phyloP scores from a whole-genome alignment of 2,329 filamentous ascomycete genomes.

The Aspergillus persii region DNA sequence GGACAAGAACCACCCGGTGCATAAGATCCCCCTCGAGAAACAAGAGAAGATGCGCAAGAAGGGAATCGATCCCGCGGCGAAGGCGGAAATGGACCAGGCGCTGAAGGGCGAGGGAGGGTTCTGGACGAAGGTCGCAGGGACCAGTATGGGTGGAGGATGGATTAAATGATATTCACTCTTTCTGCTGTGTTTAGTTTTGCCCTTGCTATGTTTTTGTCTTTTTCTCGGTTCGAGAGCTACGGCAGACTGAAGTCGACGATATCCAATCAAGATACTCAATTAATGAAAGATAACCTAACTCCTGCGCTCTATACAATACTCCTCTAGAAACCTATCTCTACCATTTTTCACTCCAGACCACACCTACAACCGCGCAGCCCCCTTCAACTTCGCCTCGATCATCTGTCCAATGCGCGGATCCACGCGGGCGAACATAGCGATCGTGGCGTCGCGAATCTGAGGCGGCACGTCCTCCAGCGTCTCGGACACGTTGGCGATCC shows the following conservation, averaged over 20 bases:
- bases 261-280: not conserved
- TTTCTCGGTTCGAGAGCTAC: too few relatives aligned
- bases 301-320: not conserved
- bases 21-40: slow-evolving; percentile 33
- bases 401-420: slow-evolving; percentile 20
- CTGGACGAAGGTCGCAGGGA: slow-evolving; percentile 16
- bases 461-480: slow-evolving; percentile 23
- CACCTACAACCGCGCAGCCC: slow-evolving; percentile 6
- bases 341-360: not conserved
- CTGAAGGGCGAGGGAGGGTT: slow-evolving; percentile 35
- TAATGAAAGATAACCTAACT: not conserved
- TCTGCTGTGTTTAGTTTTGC: not conserved
- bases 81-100: slow-evolving; percentile 48
- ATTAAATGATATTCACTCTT: slow-evolving; percentile 5
- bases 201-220: not conserved
- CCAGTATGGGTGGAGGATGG: slow-evolving; percentile 13
- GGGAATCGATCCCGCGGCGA: slow-evolving; percentile 47
- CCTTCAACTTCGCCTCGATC: slow-evolving; percentile 13
- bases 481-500: slow-evolving; percentile 22
- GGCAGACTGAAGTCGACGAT: not conserved
- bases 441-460: slow-evolving; percentile 15
- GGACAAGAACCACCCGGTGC: slow-evolving; percentile 7
- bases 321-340: not conserved
- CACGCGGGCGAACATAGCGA: slow-evolving; percentile 23
- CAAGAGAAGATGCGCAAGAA: slow-evolving; percentile 47